These are phyloP conservation scores for Penicillium atrosanguineum DNA, from an alignment of 495 filamentous ascomycete genomes.

Conservation along the genomic window DNA sequence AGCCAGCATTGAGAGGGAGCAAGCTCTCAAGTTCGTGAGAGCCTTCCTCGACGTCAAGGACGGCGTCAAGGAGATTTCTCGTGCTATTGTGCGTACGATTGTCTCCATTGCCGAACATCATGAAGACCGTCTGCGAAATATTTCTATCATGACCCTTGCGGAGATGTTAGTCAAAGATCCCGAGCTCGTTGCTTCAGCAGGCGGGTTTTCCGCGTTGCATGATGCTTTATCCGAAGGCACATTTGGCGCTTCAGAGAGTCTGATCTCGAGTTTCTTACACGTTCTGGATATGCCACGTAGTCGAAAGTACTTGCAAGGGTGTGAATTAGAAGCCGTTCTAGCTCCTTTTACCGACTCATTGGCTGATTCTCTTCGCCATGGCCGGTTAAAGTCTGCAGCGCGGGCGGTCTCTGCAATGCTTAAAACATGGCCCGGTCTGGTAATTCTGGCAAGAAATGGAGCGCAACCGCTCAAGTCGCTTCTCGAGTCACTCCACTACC, in stretches of 20 bases:
- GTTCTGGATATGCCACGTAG: constrained; percentile 80
- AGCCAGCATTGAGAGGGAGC: constrained; percentile 92
- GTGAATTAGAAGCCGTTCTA: constrained; percentile 76
- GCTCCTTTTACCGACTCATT: constrained; percentile 86
- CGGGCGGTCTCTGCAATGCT: constrained; percentile 84
- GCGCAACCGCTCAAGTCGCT: constrained; percentile 81
- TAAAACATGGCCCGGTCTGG: constrained; percentile 87
- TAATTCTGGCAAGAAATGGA: constrained; percentile 80
- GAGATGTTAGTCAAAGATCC: constrained; percentile 89
- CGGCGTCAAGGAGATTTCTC: constrained; percentile 83
- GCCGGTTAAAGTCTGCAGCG: constrained; percentile 76
- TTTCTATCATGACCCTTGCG: constrained; percentile 86
- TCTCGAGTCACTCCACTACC: constrained; percentile 72
- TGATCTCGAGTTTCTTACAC: constrained; percentile 81
- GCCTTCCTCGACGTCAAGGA: constrained; percentile 95
- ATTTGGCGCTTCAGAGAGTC: constrained; percentile 84
- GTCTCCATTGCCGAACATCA: constrained; percentile 85
- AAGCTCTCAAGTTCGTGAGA: constrained; percentile 93
- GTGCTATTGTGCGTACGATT: constrained; percentile 79
- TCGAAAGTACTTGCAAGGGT: constrained; percentile 76
- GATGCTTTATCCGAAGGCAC: constrained; percentile 86
- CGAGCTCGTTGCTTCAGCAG: constrained; percentile 69
- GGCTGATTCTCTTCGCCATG: constrained; percentile 62
- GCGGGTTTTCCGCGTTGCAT: constrained; percentile 76
- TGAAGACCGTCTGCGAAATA: constrained; percentile 83